phyloP scores from a whole-genome alignment of 345 rosid species.

The Eucalyptus curtisii region DNA sequence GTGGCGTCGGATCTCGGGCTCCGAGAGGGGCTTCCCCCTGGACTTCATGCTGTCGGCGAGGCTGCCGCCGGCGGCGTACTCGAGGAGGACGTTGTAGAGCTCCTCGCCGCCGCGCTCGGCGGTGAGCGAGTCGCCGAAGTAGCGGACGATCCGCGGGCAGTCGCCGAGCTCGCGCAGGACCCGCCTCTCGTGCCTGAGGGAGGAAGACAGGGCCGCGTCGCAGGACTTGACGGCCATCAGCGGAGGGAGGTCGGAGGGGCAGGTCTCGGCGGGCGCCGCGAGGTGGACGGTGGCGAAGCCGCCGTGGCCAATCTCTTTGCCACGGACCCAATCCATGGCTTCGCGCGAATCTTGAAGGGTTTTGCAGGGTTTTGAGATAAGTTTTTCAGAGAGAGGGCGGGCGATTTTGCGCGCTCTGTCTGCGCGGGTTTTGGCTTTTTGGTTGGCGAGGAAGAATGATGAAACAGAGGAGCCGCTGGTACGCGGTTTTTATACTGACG shows the following conservation, averaged over 20 bases:
- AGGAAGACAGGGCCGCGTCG: slow-evolving; percentile 9
- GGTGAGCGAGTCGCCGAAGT: slow-evolving; percentile 34
- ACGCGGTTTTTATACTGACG: not conserved
- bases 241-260: slow-evolving; percentile 11
- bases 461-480: not conserved
- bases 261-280: slow-evolving; percentile 4
- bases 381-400: not conserved
- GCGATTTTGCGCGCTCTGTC: not conserved
- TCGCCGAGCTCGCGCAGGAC: slow-evolving; percentile 21
- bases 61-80: slow-evolving; percentile 70
- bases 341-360: not conserved
- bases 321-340: slow-evolving; percentile 61
- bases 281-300: slow-evolving; percentile 55
- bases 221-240: slow-evolving; percentile 64
- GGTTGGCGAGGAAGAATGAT: not conserved
- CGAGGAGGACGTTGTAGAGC: slow-evolving; percentile 49
- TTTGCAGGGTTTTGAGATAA: not conserved
- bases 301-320: slow-evolving; percentile 53
- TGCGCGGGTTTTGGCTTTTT: not conserved
- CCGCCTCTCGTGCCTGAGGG: slow-evolving; percentile 42
- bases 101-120: slow-evolving; percentile 21
- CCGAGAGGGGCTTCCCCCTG: slow-evolving; percentile 31
- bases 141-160: slow-evolving; percentile 37
- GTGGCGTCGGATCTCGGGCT: slow-evolving; percentile 35
- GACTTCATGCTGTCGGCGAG: slow-evolving; percentile 15